Evolutionary conservation across 1,284 basidiomycete genomes (phyloP).

Genomic region (Rhodotorula sp.): DNA sequence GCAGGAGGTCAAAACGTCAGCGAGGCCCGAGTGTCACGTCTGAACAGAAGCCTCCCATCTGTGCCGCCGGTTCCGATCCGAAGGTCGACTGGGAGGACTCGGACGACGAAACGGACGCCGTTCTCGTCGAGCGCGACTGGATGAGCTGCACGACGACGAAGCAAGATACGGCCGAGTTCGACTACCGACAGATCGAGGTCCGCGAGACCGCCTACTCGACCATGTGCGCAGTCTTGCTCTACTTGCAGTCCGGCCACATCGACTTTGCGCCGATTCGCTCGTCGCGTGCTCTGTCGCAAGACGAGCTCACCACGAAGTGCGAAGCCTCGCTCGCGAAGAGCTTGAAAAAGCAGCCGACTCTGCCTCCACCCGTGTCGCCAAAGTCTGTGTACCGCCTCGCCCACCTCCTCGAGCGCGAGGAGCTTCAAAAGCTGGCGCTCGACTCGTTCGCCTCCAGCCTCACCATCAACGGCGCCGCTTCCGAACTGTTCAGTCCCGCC

Average conservation of each 20-base stretch:
- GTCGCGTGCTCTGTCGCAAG: too few relatives aligned
- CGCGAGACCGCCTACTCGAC: neutral
- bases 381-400: constrained; percentile 16
- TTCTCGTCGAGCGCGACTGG: neutral
- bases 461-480: neutral
- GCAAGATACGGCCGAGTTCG: neutral
- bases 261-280: neutral
- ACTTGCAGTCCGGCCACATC: neutral
- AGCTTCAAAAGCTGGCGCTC: neutral
- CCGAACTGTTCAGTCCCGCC: neutral
- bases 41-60: too few relatives aligned
- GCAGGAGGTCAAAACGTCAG: too few relatives aligned
- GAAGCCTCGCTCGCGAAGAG: too few relatives aligned
- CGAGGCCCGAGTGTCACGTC: too few relatives aligned
- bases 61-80: too few relatives aligned
- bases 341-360: neutral
- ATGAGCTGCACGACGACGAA: neutral
- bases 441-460: neutral
- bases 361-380: neutral
- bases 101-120: neutral
- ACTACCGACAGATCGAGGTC: neutral
- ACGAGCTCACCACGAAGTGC: neutral
- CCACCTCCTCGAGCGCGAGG: neutral
- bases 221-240: neutral
- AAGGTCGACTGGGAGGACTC: neutral